Evolutionary conservation across 768 basidiomycete genomes (phyloP), one percentile per base, ranked within the genome.

Genomic region (Obba rivulosa): DNA sequence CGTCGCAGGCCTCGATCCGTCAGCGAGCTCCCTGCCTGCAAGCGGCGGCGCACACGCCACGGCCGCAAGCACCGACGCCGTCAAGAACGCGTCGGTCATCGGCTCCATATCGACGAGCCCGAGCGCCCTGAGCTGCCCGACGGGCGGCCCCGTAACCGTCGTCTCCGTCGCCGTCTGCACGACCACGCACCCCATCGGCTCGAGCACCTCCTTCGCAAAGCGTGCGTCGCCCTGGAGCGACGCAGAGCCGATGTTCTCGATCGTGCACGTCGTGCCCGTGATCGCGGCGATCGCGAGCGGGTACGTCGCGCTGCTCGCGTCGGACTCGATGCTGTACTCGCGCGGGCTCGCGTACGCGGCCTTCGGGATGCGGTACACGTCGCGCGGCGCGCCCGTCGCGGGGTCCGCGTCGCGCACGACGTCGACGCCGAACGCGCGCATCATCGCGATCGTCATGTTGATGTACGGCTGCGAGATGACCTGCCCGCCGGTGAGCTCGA

Each of bases 11-110:
- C 50, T 58, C 34, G 49, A 60, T 14, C 54, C 66, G 49, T 62
- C 69, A 34, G 54, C 44, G 4, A 76, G 64, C 18, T 64, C 57
- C 54, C 81, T 80, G 9, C 79, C 81, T 35, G 66, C 64, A 0
- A 81, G 72, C 0, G 74, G 66, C 8, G 72, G 62, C 2, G 52
- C 48, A 11, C 64, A 66, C 1, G 84, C 83, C 18, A 96, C 88
- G 47, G 96, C 95, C 45, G 92, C 94, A 17, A 99, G 71, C 8
- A 86, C 93, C 10, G 83, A 87, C 8, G 96, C 95, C 2, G 94
- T 97, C 70, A 98, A 77, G 74, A 99, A 99, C 18, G 95, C 96
- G 64, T 99, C 96, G 7, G 96, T 99, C 96, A 99, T 98, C n/a
- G 86, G 84, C 66, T 96, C 92, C 96, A 98, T 98, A 63, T 98